Conservation (phyloP, 352 stramenopile species). For the Globisporangium recalcitrans region DNA sequence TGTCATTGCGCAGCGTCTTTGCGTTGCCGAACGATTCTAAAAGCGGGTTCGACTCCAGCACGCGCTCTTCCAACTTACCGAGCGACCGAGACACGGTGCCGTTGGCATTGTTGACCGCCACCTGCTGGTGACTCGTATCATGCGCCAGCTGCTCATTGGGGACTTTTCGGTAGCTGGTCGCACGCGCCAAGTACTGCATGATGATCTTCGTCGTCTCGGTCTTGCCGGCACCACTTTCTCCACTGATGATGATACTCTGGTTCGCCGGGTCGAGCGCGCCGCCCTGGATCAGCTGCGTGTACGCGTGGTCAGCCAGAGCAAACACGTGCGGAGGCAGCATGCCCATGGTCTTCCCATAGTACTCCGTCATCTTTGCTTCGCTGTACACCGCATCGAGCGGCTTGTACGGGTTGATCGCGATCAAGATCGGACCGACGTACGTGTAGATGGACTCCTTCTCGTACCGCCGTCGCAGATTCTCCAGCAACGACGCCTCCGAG, state of each 20-base stretch:
- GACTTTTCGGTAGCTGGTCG: constrained; percentile 67
- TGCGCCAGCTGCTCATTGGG: constrained; percentile 30
- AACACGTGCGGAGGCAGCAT: constrained; percentile 88
- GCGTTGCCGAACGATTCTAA: constrained; percentile 90
- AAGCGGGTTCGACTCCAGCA: constrained; percentile 86
- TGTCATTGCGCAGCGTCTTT: constrained; percentile 96
- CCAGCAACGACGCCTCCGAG: constrained; percentile 86
- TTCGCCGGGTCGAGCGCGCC: constrained; percentile 77
- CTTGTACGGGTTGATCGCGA: constrained; percentile 92
- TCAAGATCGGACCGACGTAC: constrained; percentile 88
- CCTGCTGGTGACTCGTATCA: constrained; percentile 44
- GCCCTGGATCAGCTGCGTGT: constrained; percentile 85
- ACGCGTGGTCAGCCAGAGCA: constrained; percentile 84
- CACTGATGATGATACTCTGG: constrained; percentile 92
- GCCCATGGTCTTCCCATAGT: constrained; percentile 83
- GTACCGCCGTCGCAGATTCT: constrained; percentile 88
- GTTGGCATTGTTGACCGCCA: constrained; percentile 58
- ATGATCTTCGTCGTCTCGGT: constrained; percentile 92
- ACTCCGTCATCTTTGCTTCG: constrained; percentile 81
- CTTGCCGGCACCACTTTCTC: constrained; percentile 87
- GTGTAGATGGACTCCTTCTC: constrained; percentile 93
- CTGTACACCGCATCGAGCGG: constrained; percentile 60
- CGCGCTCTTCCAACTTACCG: constrained; percentile 80
- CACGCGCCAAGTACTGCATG: constrained; percentile 84
- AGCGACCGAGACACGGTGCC: constrained; percentile 86